Evolutionary conservation across 202 grass and related monocot genomes (phyloP), one percentile per base, ranked within the genome.

Genomic region (Setaria italica): DNA sequence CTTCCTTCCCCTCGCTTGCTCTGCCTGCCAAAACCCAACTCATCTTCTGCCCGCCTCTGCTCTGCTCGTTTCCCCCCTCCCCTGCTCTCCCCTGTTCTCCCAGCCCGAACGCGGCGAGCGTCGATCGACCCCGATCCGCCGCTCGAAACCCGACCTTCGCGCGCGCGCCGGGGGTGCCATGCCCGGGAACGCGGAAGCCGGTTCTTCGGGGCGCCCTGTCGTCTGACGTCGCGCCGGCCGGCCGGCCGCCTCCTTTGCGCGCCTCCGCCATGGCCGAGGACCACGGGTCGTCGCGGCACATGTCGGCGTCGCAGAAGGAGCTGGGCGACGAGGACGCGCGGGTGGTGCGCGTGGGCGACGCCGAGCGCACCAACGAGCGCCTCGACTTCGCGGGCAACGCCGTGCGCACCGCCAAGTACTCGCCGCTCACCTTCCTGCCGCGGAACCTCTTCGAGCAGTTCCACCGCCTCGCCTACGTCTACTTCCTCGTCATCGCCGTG

Each of bases 371-470:
- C 67, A 83, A 86, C 80, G 92, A 92, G 77, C 84, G 73, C 33
- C 84, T 90, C 33, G 84, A 95, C 39, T 74, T 92, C 65, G 85
- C 86, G 2, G 91, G 95, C 47, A 98, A 98, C 81, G 84, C 83
- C 60, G 89, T 98, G 86, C 91, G 91, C 84, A 98, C 95, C 15
- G 85, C 88, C 84, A 98, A 95, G 88, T 98, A 98, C 81, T 94
- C 95, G 58, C 81, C 87, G 46, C 83, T 98, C 81, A 95, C 89
- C 49, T 98, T 98, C 80, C 88, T 98, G 45, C 95, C 95, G 35
- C 87, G 91, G 20, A 98, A 98, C 90, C 88, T 98, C 41, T 95
- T 98, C 82, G 93, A 95, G 86, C 95, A 98, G 85, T 98, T 98
- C 89, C 95, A 94, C 87, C 89, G 95, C 72, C 85, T 95, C 29